Evolutionary conservation across 495 filamentous ascomycete genomes (phyloP).

Genomic region (Neurospora sp.): DNA sequence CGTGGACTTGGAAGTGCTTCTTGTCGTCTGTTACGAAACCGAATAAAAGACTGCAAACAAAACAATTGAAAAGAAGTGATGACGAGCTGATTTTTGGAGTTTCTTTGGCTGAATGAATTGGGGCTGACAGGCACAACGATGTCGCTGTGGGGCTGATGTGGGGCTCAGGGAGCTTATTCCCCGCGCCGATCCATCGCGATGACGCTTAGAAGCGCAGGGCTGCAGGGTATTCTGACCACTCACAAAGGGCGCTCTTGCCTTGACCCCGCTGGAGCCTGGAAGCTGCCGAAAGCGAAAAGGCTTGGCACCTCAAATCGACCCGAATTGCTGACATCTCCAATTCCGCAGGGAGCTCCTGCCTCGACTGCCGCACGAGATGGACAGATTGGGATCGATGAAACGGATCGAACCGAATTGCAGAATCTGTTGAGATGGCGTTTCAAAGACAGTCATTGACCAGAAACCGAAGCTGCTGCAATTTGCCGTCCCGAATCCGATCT

Average conservation of each 20-base stretch:
- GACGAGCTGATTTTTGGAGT: neutral
- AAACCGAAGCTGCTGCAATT: neutral
- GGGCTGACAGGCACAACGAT: neutral
- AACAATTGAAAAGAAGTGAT: neutral
- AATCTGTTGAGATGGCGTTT: neutral
- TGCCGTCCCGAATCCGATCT: neutral
- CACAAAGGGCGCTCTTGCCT: neutral
- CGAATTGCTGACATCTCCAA: neutral
- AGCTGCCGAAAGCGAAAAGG: neutral
- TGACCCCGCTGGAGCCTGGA: neutral
- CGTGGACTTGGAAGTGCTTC: neutral
- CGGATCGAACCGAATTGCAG: neutral
- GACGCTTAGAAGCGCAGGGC: neutral
- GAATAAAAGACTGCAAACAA: neutral
- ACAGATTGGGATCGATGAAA: neutral
- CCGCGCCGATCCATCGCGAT: neutral
- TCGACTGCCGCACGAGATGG: neutral
- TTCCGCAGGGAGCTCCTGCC: neutral
- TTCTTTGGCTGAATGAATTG: neutral
- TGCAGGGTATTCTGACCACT: neutral
- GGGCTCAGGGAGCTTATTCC: neutral
- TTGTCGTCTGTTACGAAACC: neutral
- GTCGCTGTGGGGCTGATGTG: neutral
- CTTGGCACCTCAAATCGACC: neutral
- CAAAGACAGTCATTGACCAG: neutral